These are phyloP conservation scores for Venustampulla echinocandica DNA, from an alignment of 495 filamentous ascomycete genomes.

Conservation along the genomic window DNA sequence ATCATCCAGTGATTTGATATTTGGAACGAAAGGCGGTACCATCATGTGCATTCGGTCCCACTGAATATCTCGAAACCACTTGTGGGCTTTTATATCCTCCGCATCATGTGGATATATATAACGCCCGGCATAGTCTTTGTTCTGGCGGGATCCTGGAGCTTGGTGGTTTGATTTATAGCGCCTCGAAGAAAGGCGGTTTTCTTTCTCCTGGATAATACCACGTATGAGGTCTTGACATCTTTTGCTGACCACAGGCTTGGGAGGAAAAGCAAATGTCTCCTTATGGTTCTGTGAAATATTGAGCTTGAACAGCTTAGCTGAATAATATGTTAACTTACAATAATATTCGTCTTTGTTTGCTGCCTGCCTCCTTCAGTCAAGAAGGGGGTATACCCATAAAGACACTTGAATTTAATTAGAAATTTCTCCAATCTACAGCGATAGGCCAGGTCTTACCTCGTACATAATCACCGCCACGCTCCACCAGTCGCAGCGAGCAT, in stretches of 20 bases:
- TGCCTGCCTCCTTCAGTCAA: constrained; percentile 63
- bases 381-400: constrained; percentile 89
- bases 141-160: constrained; percentile 10
- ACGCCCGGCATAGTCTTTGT: constrained; percentile 48
- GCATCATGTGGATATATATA: constrained; percentile 75
- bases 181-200: constrained; percentile 62
- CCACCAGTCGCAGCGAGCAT: constrained; percentile 95
- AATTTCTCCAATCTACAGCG: constrained; percentile 43
- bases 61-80: constrained; percentile 58
- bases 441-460: constrained; percentile 43
- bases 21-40: constrained; percentile 68
- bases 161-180: constrained; percentile 40
- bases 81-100: constrained; percentile 68
- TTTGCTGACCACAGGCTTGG: constrained; percentile 47
- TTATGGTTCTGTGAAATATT: constrained; percentile 37
- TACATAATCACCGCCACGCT: constrained; percentile 88
- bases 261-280: constrained; percentile 53
- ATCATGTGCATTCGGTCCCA: constrained; percentile 62
- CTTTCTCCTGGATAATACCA: constrained; percentile 67
- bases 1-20: constrained; percentile 60
- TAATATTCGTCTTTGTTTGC: constrained; percentile 71
- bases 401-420: constrained; percentile 41
- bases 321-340: constrained; percentile 42
- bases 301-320: background rate
- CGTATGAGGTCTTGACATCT: constrained; percentile 66